These are phyloP conservation scores for Samsoniella hepiali DNA, from an alignment of 2,329 filamentous ascomycete species.

Conservation along the genomic window DNA sequence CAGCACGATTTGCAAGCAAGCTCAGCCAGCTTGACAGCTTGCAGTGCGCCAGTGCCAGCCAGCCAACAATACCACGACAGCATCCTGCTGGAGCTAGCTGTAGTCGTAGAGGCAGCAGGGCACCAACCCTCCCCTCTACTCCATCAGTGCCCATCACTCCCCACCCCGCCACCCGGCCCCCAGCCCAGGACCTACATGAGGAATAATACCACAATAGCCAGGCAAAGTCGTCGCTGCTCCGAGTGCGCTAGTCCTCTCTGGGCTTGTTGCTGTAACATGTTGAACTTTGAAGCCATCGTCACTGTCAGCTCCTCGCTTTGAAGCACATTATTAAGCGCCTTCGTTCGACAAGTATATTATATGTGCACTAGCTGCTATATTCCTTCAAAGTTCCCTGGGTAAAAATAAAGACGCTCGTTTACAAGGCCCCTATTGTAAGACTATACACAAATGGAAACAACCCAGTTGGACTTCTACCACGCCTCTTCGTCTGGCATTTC, in stretches of 20 bases:
- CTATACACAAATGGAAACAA: neutral
- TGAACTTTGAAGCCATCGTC: neutral
- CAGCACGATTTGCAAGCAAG: neutral
- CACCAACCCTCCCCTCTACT: slow-evolving; percentile 7
- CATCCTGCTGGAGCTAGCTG: neutral
- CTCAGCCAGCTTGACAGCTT: neutral
- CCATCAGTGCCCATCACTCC: neutral
- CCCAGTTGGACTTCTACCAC: slow-evolving; percentile 30
- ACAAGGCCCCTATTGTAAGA: neutral
- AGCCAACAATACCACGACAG: neutral
- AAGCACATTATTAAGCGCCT: no score
- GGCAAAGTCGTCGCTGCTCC: neutral
- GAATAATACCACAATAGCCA: neutral
- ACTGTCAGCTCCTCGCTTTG: neutral
- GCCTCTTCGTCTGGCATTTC: slow-evolving; percentile 51
- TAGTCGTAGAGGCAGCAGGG: neutral
- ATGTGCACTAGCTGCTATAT: neutral
- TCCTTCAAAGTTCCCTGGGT: neutral
- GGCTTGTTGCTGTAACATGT: neutral
- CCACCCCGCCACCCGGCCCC: slow-evolving; percentile 1
- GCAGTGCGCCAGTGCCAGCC: neutral
- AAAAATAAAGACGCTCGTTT: neutral
- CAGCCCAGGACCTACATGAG: neutral
- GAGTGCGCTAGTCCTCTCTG: no score
- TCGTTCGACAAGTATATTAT: no score